These are phyloP conservation scores for Piedraia hortae DNA, from an alignment of 2,329 filamentous ascomycete genomes.

Conservation along the genomic window DNA sequence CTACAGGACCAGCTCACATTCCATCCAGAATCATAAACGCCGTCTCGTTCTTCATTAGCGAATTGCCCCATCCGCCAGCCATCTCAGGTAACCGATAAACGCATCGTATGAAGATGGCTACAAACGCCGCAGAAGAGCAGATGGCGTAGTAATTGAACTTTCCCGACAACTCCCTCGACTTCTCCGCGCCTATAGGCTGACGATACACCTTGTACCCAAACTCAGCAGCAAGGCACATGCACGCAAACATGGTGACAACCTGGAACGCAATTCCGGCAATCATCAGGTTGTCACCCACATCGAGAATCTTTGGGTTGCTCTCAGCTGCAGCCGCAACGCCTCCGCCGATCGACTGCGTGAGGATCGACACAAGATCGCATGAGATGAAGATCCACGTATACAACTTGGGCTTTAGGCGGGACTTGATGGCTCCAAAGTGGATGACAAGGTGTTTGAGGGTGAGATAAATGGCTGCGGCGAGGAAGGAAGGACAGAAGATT, in stretches of 20 bases:
- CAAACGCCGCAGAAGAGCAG: slow-evolving; percentile 29
- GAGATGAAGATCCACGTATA: slow-evolving; percentile 30
- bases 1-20: slow-evolving; percentile 14
- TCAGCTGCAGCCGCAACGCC: slow-evolving; percentile 26
- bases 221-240: slow-evolving; percentile 16
- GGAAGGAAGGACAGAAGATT: slow-evolving; percentile 18
- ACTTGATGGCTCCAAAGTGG: slow-evolving; percentile 13
- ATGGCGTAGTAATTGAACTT: slow-evolving; percentile 27
- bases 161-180: slow-evolving; percentile 12
- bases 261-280: slow-evolving; percentile 30
- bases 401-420: slow-evolving; percentile 6
- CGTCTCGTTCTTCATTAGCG: slow-evolving; percentile 19
- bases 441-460: slow-evolving; percentile 12
- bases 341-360: slow-evolving; percentile 30
- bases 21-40: slow-evolving; percentile 22
- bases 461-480: slow-evolving; percentile 7
- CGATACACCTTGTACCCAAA: slow-evolving; percentile 10
- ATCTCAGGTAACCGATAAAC: slow-evolving; percentile 31
- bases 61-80: slow-evolving; percentile 22
- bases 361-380: slow-evolving; percentile 31
- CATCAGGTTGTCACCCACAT: slow-evolving; percentile 27
- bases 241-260: slow-evolving; percentile 22
- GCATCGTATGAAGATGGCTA: slow-evolving; percentile 36
- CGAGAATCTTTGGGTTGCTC: slow-evolving; percentile 14
- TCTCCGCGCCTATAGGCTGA: slow-evolving; percentile 7